Conservation (phyloP, 176 grass and related monocot genomes). For the Ensete ventricosum region DNA sequence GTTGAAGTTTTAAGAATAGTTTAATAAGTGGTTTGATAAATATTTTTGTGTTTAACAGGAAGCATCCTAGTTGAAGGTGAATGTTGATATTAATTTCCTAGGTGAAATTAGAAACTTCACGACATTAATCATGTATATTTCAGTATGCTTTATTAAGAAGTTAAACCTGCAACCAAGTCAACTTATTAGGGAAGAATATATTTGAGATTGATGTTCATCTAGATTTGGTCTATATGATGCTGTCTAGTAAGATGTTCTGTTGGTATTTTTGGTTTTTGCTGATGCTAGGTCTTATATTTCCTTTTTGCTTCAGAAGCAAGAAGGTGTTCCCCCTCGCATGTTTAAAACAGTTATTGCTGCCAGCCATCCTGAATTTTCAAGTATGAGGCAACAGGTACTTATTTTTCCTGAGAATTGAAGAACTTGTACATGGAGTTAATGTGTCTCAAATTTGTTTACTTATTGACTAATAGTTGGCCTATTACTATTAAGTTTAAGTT, state of each 20-base stretch:
- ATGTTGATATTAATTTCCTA: no score
- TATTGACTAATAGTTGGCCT: not conserved
- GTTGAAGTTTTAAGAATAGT: no score
- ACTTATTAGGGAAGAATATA: not conserved
- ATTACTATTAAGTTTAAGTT: not conserved
- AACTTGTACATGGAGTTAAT: not conserved
- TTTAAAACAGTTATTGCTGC: slow-evolving; percentile 90
- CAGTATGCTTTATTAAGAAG: no score
- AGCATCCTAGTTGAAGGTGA: no score
- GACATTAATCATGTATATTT: no score
- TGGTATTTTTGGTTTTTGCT: not conserved
- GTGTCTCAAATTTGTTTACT: not conserved
- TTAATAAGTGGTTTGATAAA: no score
- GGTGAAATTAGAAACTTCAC: no score
- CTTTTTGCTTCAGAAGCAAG: slow-evolving; percentile 48
- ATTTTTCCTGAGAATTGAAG: not conserved
- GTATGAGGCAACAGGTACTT: slow-evolving; percentile 88
- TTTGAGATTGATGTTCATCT: not conserved
- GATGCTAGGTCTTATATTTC: not conserved
- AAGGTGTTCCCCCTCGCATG: slow-evolving; percentile 87
- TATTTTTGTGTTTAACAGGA: no score
- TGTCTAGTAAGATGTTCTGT: not conserved
- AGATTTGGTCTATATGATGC: not conserved
- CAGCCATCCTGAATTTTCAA: slow-evolving; percentile 88
- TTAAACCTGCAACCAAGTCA: not conserved